Evolutionary conservation across 805 yeast genomes (phyloP).

Genomic region (Danielia reshetovae): DNA sequence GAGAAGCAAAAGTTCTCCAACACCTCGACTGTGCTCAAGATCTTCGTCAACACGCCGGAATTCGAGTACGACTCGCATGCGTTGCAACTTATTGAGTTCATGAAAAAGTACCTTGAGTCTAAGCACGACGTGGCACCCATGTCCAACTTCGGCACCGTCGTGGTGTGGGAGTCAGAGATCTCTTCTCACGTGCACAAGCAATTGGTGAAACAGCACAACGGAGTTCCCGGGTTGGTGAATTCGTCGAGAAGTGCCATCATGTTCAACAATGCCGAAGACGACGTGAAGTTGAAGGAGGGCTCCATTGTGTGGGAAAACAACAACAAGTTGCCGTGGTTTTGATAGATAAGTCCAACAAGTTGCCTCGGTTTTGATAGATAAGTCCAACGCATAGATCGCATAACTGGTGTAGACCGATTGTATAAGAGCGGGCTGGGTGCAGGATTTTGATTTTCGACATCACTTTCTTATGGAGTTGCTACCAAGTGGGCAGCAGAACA

Average conservation of each 20-base stretch:
- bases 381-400: too few species aligned
- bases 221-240: constrained; percentile 27
- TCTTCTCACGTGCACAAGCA: constrained; percentile 11
- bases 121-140: constrained; percentile 9
- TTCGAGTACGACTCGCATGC: constrained; percentile 15
- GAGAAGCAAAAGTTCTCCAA: constrained; percentile 15
- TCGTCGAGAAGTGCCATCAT: constrained; percentile 34
- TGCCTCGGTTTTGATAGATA: too few species aligned
- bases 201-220: constrained; percentile 13
- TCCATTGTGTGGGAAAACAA: constrained; percentile 39
- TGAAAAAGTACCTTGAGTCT: constrained; percentile 16
- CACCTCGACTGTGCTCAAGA: constrained; percentile 25
- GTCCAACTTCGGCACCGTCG: constrained; percentile 18
- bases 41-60: constrained; percentile 19
- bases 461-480: constrained; percentile 38
- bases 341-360: too few species aligned
- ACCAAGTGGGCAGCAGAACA: constrained; percentile 54
- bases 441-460: too few species aligned
- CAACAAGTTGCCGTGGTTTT: constrained; percentile 42
- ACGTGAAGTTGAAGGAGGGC: constrained; percentile 21
- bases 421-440: too few species aligned
- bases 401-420: too few species aligned
- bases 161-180: constrained; percentile 35
- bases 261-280: constrained; percentile 23
- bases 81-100: constrained; percentile 8